Evolutionary conservation across 2,329 filamentous ascomycete genomes (phyloP), one percentile per base, ranked within the genome.

Genomic region (Scopulariopsis brevicaulis): DNA sequence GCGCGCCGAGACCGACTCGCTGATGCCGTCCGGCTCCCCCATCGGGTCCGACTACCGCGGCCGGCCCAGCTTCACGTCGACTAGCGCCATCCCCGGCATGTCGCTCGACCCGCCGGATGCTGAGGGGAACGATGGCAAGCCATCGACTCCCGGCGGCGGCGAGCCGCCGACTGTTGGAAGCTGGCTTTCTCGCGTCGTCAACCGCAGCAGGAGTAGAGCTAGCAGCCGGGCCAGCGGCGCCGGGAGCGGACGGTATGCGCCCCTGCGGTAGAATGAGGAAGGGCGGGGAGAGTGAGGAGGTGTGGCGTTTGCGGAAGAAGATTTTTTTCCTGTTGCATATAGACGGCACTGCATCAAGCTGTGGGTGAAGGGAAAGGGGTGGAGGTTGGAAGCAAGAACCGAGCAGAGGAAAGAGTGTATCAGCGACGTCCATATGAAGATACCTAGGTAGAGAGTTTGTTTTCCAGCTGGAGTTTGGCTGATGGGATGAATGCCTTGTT

Each of bases 81-180:
- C 87, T 4, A 83, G 77, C 62, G 84, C 84, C 8, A 91, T 96
- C 60, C 90, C 91, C 1, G 86, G 87, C 10, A 77, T 96, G 59
- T 84, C 90, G 65, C 88, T 96, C 59, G 85, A 95, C 20, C 59
- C 59, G 5, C 89, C 90, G 1, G 78, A 83, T 55, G 76, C 89
- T 18, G 71, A 76, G 40, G 72, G 77, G 28, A 72, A 76, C 40
- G 71, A 72, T 54, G 69, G 67, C 54, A 80, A 80, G 66, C 71
- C 73, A 3, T 71, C 72, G 57, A 64, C 63, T 3, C 67, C 63
- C 37, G 67, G 69, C 25, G 68, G 65, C 11, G 56, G 76, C 8
- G 51, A 34, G 18, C 18, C 24, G 25, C 24, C 24, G 4, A n/a
- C 24, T 58, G 71, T 82, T 40, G 73, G 77, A 28, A 77, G 77